Base-by-base conservation (phyloP, 768 basidiomycete genomes). In the Phaeolepiota aurea region DNA sequence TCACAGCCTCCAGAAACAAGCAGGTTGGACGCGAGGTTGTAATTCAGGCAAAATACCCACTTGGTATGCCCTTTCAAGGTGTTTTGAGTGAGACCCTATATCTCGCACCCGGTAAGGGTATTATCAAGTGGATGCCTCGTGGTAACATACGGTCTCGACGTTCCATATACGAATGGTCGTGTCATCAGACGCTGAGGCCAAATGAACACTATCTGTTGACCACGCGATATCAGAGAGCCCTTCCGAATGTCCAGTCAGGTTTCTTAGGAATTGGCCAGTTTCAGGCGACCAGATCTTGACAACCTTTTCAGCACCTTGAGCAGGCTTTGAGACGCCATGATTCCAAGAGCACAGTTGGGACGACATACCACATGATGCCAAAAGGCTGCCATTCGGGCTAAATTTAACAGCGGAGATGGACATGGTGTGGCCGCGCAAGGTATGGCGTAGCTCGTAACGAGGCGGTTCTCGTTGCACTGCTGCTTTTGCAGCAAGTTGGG, bases 151-250 rank as follows among this genome's bases (percentile, higher is more conserved):
- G 38, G 77, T 70, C 55, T 88, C 83, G 39, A 91, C 80, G 50
- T 84, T 77, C 91, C 91, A 93, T 65, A 93, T 82, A 21, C 87
- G 74, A 49, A 93, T 76, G 2, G 85, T 90, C 2, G 78, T 79
- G 55, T 97, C 94, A 58, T 98, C 94, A 2, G 89, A 93, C 0
- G 88, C 92, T 20, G 89, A 91, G 0, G 93, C 91, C 19, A 97
- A 69, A 59, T 80, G 79, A 15, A 71, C 63, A 49, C 84, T 84
- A 56, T 96, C 86, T 7, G 81, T 70, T 4, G 91, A 87, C 85
- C 92, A 93, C 1, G 89, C 71, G 38, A 97, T 71, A 56, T 94
- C 89, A 20, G 89, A 92, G 25, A 96, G 70, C 1, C 94, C 94
- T 57, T 78, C 72, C 2, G 81, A 76, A 52, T 90, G 87, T 2